A percentile compares a stretch with the other conserved stretches of the same genome.
These are phyloP conservation scores for Cryphonectria naterciae DNA, from an alignment of 2,329 filamentous ascomycete species.

Conservation along the genomic window DNA sequence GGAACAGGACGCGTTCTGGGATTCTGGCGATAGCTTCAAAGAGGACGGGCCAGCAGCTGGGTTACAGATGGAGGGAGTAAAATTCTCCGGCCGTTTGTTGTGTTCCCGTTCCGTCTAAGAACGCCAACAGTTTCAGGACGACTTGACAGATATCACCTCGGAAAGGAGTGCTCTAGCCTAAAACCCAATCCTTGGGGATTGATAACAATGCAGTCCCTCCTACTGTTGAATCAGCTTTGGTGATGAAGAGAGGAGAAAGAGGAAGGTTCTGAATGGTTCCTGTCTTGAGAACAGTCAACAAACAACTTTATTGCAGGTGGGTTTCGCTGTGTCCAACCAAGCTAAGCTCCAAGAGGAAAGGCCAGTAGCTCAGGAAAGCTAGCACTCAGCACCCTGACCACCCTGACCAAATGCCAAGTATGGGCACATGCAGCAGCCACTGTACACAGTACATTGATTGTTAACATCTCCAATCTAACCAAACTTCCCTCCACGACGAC, in stretches of 20 bases:
- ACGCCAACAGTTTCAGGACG: conserved; percentile 4
- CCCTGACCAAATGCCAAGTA: conserved; percentile 14
- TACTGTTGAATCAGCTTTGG: background rate
- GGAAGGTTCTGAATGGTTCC: background rate
- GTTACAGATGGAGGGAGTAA: conserved; percentile 4
- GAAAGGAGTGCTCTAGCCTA: conserved; percentile 9
- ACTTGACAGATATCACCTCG: conserved; percentile 2
- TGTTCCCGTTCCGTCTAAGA: background rate
- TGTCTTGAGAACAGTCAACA: conserved; percentile 17
- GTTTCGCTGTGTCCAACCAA: background rate
- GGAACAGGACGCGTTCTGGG: background rate
- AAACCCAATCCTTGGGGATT: background rate
- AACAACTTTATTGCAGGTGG: conserved; percentile 20
- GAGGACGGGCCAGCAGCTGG: background rate
- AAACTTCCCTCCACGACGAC: background rate
- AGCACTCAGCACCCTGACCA: background rate
- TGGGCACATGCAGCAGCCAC: conserved; percentile 14
- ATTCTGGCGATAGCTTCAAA: background rate
- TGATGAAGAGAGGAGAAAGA: conserved; percentile 10
- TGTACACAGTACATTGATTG: background rate
- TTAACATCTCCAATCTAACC: conserved; percentile 3
- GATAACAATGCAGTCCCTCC: conserved; percentile 6
- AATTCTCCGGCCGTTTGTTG: background rate
- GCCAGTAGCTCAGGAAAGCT: conserved; percentile 6
- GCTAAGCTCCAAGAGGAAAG: conserved; percentile 6